Base-by-base conservation (phyloP, 371 early-diverging fungal species). In the Parasitella parasitica region DNA sequence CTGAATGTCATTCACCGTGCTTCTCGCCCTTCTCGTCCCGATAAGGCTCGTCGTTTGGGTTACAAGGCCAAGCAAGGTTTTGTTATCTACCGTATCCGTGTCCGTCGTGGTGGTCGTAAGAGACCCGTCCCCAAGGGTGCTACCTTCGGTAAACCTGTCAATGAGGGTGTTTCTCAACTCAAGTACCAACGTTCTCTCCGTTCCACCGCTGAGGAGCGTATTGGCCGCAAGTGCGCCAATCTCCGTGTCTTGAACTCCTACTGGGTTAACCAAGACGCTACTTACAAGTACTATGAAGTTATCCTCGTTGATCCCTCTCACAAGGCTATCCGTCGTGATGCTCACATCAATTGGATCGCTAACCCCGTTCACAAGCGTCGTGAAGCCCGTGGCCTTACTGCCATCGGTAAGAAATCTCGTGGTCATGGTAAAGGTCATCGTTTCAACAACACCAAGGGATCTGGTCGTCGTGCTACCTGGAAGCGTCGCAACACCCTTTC, bases 1-100 rank as follows among this genome's bases (percentile, higher is more conserved):
- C 86, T 96, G 80, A 92, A 94, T 77, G 94, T 91, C 66, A 92
- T 98, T 75, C 97, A 97, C 88, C 92, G 97, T 71, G 98, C 97
- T 38, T 93, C 96, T 62, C 94, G 97, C 76, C 97, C 99, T 56
- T 94, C 97, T 61, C 97, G 97, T 77, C 96, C 97, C 62, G 99
- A 99, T 82, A 97, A 98, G 90, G 99, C 99, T 55, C 93, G 98
- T 77, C 95, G 95, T 71, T 88, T 99, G 55, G 99, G 99, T 61
- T 99, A 99, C 92, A 97, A 96, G 81, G 96, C 96, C 80, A 99
- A 98, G 90, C 95, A 95, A 86, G 99, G 99, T 69, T 95, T 91
- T 78, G 94, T 95, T 66, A 89, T 98, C 85, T 99, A 96, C 92
- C 90, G 97, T 73, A 89, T 97, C 75, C 94, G 98, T 72, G 94